These are phyloP conservation scores for Pseudopithomyces maydicus DNA, from an alignment of 2,329 filamentous ascomycete species.

Conservation along the genomic window DNA sequence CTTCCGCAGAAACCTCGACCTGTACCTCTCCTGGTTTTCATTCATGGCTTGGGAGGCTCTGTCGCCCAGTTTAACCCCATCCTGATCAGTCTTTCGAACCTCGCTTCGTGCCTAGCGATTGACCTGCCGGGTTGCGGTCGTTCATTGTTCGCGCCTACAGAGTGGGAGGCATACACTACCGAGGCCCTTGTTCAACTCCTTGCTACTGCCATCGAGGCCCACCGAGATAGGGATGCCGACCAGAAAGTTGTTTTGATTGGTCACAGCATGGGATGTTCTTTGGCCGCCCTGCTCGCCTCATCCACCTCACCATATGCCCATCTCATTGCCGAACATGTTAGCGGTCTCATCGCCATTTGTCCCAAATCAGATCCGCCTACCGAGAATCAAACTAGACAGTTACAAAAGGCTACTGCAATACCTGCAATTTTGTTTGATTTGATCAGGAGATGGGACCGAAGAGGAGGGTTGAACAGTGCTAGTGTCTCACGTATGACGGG, in stretches of 20 bases:
- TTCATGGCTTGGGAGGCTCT: slow-evolving; percentile 93
- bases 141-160: slow-evolving; percentile 72
- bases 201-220: slow-evolving; percentile 72
- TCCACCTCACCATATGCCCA: slow-evolving; percentile 58
- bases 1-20: slow-evolving; percentile 74
- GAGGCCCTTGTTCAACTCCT: slow-evolving; percentile 78
- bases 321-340: slow-evolving; percentile 66
- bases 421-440: slow-evolving; percentile 76
- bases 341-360: slow-evolving; percentile 80
- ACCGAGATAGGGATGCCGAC: slow-evolving; percentile 66
- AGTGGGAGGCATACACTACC: slow-evolving; percentile 79
- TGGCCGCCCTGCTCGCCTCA: slow-evolving; percentile 74
- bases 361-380: slow-evolving; percentile 70
- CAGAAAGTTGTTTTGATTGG: slow-evolving; percentile 82
- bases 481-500: slow-evolving; percentile 83
- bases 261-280: slow-evolving; percentile 87
- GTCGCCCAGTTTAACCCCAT: slow-evolving; percentile 85
- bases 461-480: slow-evolving; percentile 76
- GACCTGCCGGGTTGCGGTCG: slow-evolving; percentile 90
- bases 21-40: slow-evolving; percentile 83
- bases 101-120: slow-evolving; percentile 83
- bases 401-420: slow-evolving; percentile 67
- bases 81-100: slow-evolving; percentile 78
- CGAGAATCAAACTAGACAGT: slow-evolving; percentile 55
- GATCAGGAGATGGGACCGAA: slow-evolving; percentile 76